Percentiles rank a stretch among this genome's conserved stretches.
Evolutionary conservation across 805 yeast species (phyloP).

Genomic region (Suhomyces faveliae): DNA sequence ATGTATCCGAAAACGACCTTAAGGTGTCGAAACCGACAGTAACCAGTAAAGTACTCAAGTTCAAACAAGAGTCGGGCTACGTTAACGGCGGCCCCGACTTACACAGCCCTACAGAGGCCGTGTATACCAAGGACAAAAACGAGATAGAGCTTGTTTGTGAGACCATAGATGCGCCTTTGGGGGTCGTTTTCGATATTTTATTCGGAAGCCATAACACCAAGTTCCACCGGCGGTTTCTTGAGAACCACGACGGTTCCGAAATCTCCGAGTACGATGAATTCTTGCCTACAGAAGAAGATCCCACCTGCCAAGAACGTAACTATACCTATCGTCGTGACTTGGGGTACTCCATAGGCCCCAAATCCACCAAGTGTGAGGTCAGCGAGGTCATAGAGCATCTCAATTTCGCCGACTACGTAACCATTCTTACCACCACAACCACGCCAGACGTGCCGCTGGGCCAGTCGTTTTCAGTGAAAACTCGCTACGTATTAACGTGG

Average conservation of each 20-base stretch:
- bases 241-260: constrained; percentile 63
- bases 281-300: constrained; percentile 34
- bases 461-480: constrained; percentile 58
- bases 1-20: constrained; percentile 19
- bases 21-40: not conserved
- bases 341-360: constrained; percentile 70
- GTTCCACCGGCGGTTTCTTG: constrained; percentile 40
- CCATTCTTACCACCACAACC: constrained; percentile 55
- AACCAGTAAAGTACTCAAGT: constrained; percentile 14
- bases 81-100: constrained; percentile 38
- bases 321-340: constrained; percentile 65
- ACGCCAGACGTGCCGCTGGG: constrained; percentile 89
- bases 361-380: constrained; percentile 66
- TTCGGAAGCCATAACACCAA: constrained; percentile 60
- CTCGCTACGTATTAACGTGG: constrained; percentile 63
- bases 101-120: constrained; percentile 47
- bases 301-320: constrained; percentile 42
- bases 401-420: constrained; percentile 48
- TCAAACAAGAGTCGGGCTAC: constrained; percentile 17
- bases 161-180: constrained; percentile 59
- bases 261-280: constrained; percentile 44
- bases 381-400: constrained; percentile 55
- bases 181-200: constrained; percentile 54
- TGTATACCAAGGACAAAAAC: constrained; percentile 37
- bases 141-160: constrained; percentile 60